Conservation (phyloP, 495 filamentous ascomycete genomes). For the Annulohypoxylon stygium region DNA sequence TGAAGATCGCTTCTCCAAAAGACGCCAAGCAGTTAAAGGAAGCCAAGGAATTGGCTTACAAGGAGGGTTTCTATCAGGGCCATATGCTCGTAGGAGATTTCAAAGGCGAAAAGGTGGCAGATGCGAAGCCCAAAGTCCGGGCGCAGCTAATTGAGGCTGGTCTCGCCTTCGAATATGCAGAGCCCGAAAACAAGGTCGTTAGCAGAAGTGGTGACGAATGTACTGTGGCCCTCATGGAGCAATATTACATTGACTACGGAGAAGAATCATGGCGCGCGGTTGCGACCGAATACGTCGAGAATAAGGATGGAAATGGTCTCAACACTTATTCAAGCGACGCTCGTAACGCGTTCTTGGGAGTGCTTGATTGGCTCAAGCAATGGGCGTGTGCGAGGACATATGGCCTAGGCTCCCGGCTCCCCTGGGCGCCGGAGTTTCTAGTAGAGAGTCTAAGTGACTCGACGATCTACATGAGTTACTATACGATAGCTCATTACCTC, state of each 20-base stretch:
- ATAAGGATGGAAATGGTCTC: slow-evolving; percentile 70
- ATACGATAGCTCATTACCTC: slow-evolving; percentile 90
- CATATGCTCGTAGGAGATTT: slow-evolving; percentile 91
- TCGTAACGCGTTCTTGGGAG: slow-evolving; percentile 84
- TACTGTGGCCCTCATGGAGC: slow-evolving; percentile 91
- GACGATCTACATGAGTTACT: slow-evolving; percentile 97
- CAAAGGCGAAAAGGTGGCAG: slow-evolving; percentile 85
- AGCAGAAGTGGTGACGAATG: slow-evolving; percentile 90
- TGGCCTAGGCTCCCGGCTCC: slow-evolving; percentile 91
- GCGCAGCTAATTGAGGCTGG: slow-evolving; percentile 81
- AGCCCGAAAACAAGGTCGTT: slow-evolving; percentile 90
- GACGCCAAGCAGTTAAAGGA: slow-evolving; percentile 89
- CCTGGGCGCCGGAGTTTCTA: slow-evolving; percentile 92
- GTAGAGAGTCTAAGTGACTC: slow-evolving; percentile 94
- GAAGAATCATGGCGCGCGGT: slow-evolving; percentile 61
- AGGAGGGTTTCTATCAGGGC: slow-evolving; percentile 97
- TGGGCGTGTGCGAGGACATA: slow-evolving; percentile 96
- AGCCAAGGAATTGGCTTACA: slow-evolving; percentile 96
- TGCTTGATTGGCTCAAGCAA: slow-evolving; percentile 89
- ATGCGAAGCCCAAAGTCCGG: slow-evolving; percentile 87
- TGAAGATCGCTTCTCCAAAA: slow-evolving; percentile 97
- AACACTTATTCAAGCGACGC: slow-evolving; percentile 85
- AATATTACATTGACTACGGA: slow-evolving; percentile 96
- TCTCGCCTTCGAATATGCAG: slow-evolving; percentile 90
- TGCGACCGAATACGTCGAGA: slow-evolving; percentile 79